phyloP scores from a whole-genome alignment of 257 asterid species.

The Nicotiana undulata region DNA sequence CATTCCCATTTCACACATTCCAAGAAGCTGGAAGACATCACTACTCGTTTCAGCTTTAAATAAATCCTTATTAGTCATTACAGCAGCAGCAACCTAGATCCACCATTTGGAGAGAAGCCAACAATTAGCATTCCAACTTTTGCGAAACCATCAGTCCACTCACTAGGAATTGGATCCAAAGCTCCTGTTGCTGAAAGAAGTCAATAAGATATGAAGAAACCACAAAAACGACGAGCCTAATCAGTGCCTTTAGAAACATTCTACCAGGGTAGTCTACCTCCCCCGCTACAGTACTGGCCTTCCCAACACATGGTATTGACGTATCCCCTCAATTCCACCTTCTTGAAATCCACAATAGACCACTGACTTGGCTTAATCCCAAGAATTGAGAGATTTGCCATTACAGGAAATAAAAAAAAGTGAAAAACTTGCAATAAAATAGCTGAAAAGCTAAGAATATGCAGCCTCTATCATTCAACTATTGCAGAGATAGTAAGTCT shows the following conservation, averaged over 20 bases:
- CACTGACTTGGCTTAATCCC: neutral
- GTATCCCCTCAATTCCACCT: conserved; percentile 2
- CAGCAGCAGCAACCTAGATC: conserved; percentile 86
- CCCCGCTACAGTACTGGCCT: neutral
- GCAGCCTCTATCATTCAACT: neutral
- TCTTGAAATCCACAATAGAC: neutral
- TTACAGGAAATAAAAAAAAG: neutral
- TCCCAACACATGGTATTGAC: neutral
- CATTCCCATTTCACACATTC: conserved; percentile 83
- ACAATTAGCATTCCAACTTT: conserved; percentile 57
- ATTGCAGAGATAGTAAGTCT: conserved; percentile 10
- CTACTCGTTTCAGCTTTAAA: conserved; percentile 87
- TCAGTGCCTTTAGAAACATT: neutral
- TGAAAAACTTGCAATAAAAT: neutral
- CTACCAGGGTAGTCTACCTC: neutral
- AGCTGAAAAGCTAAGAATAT: neutral
- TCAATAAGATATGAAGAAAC: neutral
- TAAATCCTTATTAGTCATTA: conserved; percentile 68
- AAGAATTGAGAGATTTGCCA: neutral
- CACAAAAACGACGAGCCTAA: neutral
- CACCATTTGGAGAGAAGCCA: conserved; percentile 84
- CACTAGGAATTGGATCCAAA: neutral
- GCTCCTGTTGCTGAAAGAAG: neutral
- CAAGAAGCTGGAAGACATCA: conserved; percentile 73
- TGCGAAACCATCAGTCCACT: conserved; percentile 1